phyloP scores from a whole-genome alignment of 805 yeast species.

The Wickerhamiella sergipiensis region DNA sequence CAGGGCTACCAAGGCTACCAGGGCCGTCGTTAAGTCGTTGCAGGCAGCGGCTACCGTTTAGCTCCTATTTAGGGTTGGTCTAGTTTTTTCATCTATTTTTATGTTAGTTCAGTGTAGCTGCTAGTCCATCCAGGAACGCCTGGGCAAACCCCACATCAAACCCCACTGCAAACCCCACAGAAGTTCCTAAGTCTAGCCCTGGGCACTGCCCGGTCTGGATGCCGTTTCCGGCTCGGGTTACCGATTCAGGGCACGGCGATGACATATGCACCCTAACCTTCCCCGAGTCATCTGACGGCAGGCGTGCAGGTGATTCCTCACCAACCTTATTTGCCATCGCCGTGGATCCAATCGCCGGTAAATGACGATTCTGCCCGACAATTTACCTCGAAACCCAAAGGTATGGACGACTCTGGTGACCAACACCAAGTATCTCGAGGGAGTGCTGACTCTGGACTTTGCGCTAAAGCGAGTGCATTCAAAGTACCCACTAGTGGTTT shows the following conservation, averaged over 20 bases:
- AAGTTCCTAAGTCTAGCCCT: too few species aligned
- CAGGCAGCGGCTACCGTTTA: too few species aligned
- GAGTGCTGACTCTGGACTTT: conserved; percentile 37
- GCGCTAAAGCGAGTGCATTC: conserved; percentile 33
- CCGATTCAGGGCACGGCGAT: neutral
- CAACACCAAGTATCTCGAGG: conserved; percentile 36
- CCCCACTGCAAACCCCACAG: too few species aligned
- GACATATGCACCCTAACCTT: neutral
- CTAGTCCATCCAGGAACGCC: too few species aligned
- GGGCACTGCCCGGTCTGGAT: neutral
- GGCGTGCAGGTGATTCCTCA: neutral
- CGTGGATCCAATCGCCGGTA: neutral
- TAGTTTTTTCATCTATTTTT: too few species aligned
- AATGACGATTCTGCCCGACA: neutral
- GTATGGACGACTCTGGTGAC: conserved; percentile 49
- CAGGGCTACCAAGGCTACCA: conserved; percentile 16
- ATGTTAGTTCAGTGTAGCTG: too few species aligned
- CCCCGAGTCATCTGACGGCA: neutral
- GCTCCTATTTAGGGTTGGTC: too few species aligned
- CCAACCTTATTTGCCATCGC: neutral
- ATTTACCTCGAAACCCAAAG: conserved; percentile 6
- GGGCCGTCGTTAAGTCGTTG: conserved; percentile 3
- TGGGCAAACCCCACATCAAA: too few species aligned
- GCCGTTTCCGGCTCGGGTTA: neutral
- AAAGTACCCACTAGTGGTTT: conserved; percentile 37